Evolutionary conservation across 192 early-diverging fungal species (phyloP).

Genomic region (Coemansia sp.): DNA sequence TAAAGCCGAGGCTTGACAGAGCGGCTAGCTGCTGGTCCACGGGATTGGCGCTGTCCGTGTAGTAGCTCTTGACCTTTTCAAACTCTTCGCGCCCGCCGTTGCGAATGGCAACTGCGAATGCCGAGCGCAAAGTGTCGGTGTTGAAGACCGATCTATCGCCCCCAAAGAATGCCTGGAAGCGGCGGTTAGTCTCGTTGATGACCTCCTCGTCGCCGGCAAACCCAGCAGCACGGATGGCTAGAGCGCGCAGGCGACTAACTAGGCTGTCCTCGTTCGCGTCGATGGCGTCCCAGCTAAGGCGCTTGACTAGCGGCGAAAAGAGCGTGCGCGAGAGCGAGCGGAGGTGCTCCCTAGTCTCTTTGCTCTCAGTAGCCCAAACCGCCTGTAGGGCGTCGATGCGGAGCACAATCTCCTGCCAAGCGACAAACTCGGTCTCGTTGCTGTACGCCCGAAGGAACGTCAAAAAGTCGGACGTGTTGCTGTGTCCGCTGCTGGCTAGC

Average conservation of each 20-base stretch:
- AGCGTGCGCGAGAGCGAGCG: slow-evolving; percentile 69
- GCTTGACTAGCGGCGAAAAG: slow-evolving; percentile 72
- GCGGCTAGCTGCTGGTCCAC: slow-evolving; percentile 73
- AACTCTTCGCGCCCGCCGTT: slow-evolving; percentile 64
- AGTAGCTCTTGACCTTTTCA: slow-evolving; percentile 68
- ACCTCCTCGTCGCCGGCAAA: slow-evolving; percentile 65
- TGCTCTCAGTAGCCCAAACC: slow-evolving; percentile 71
- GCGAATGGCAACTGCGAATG: slow-evolving; percentile 69
- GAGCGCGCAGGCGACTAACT: slow-evolving; percentile 72
- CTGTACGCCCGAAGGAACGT: slow-evolving; percentile 72
- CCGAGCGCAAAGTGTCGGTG: slow-evolving; percentile 39
- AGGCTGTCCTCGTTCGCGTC: slow-evolving; percentile 71
- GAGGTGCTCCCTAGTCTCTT: slow-evolving; percentile 65
- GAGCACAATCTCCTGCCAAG: slow-evolving; percentile 68
- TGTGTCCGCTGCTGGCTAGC: slow-evolving; percentile 80
- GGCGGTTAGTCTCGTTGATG: slow-evolving; percentile 66
- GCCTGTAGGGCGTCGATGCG: slow-evolving; percentile 62
- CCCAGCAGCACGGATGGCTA: slow-evolving; percentile 76
- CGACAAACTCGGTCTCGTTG: slow-evolving; percentile 81
- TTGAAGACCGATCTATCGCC: slow-evolving; percentile 66
- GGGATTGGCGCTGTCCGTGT: slow-evolving; percentile 60
- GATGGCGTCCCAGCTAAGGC: slow-evolving; percentile 79
- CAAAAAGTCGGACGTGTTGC: slow-evolving; percentile 75
- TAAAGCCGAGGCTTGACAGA: slow-evolving; percentile 63
- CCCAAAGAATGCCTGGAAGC: slow-evolving; percentile 68